Percentiles rank a stretch among this genome's conserved stretches.
phyloP scores from a whole-genome alignment of 2,329 filamentous ascomycete genomes.

The Venturia carpophila region DNA sequence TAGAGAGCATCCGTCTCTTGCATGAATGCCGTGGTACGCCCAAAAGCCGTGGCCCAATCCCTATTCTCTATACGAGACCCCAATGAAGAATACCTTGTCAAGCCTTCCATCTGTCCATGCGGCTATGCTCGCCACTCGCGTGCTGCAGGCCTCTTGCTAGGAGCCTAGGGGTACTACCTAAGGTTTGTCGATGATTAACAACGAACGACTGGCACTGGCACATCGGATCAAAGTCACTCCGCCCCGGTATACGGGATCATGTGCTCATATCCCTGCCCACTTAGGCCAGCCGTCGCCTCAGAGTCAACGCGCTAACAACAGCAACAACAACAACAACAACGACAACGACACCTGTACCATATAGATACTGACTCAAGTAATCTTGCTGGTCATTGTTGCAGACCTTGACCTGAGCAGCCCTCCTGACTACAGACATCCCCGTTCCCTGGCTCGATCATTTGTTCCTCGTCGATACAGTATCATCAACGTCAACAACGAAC shows the following conservation, averaged over 20 bases:
- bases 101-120: neutral
- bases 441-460: neutral
- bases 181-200: too few species aligned
- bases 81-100: neutral
- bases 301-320: neutral
- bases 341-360: neutral
- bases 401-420: neutral
- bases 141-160: too few species aligned
- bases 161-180: too few species aligned
- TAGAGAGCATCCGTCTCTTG: too few species aligned
- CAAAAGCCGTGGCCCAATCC: too few species aligned
- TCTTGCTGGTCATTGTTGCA: too few species aligned
- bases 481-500: neutral
- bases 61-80: conserved; percentile 1
- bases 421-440: neutral
- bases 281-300: neutral
- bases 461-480: neutral
- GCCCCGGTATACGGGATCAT: too few species aligned
- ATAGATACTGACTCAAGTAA: neutral
- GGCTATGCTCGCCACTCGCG: neutral
- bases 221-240: too few species aligned
- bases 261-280: too few species aligned
- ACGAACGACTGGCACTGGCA: too few species aligned
- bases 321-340: neutral
- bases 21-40: too few species aligned